Evolutionary conservation across 2,329 filamentous ascomycete species (phyloP).

Genomic region (Diaporthe sp.): DNA sequence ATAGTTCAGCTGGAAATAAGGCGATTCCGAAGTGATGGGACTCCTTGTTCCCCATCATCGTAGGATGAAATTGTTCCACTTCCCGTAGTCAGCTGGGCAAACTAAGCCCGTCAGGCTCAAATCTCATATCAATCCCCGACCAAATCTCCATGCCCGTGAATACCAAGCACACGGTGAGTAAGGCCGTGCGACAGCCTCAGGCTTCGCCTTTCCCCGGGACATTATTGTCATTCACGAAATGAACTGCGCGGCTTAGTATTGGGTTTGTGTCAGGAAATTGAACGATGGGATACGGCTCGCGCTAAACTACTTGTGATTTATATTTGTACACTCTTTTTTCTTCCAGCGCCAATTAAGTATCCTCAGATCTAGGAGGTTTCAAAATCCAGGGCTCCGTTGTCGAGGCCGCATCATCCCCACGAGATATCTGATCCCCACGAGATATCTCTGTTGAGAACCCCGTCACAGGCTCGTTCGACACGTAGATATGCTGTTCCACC

Average conservation of each 20-base stretch:
- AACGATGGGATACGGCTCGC: not conserved
- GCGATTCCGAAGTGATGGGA: not conserved
- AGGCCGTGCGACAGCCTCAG: not conserved
- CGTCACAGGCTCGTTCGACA: not conserved
- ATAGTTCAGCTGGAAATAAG: slow-evolving; percentile 1
- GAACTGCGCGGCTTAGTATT: too few species aligned
- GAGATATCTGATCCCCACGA: not conserved
- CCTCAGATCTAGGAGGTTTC: not conserved
- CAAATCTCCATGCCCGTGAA: too few species aligned
- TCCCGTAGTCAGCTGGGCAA: not conserved
- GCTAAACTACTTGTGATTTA: not conserved
- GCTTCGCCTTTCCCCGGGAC: not conserved
- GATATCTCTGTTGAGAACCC: not conserved
- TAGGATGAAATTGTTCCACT: slow-evolving; percentile 4
- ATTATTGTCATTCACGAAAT: not conserved
- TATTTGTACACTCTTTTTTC: not conserved
- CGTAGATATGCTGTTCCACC: slow-evolving; percentile 19
- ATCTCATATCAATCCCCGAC: not conserved
- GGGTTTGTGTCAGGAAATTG: not conserved
- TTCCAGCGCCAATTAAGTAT: not conserved
- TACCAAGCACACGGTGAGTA: not conserved
- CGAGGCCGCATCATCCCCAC: not conserved
- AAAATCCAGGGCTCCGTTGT: not conserved
- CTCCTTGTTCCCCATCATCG: not conserved
- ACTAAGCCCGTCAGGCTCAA: not conserved